phyloP scores from a whole-genome alignment of 257 asterid species.

The Primulina tabacum region DNA sequence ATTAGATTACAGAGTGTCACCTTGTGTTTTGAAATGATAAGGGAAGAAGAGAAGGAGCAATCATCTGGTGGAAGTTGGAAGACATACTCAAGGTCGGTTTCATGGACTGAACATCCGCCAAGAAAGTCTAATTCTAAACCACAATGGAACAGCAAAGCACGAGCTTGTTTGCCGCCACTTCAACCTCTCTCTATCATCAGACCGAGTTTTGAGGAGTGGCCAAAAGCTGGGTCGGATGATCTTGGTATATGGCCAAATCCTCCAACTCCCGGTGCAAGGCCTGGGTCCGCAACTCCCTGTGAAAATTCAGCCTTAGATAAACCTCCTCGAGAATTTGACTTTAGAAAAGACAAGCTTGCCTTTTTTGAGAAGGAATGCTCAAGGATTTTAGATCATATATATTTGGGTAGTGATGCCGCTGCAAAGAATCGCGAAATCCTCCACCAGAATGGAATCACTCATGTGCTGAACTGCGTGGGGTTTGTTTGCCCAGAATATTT shows the following conservation, averaged over 20 bases:
- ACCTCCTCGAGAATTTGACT: conserved; percentile 55
- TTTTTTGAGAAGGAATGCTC: conserved; percentile 91
- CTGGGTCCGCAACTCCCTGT: conserved; percentile 46
- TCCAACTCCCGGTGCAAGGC: conserved; percentile 68
- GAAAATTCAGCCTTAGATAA: conserved; percentile 40
- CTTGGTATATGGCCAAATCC: conserved; percentile 82
- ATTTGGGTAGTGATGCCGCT: conserved; percentile 73
- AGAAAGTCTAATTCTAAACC: conserved; percentile 53
- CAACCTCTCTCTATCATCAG: conserved; percentile 78
- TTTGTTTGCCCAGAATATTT: conserved; percentile 77
- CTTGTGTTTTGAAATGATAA: conserved; percentile 48
- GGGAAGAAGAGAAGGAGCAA: conserved; percentile 57
- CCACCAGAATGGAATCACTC: conserved; percentile 69
- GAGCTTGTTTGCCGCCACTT: conserved; percentile 92
- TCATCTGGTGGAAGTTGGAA: conserved; percentile 44
- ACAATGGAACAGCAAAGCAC: conserved; percentile 79
- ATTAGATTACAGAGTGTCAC: conserved; percentile 40
- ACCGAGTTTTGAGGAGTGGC: conserved; percentile 79
- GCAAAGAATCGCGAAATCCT: conserved; percentile 79
- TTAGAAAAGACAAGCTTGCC: conserved; percentile 70
- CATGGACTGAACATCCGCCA: conserved; percentile 76
- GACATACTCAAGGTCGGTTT: conserved; percentile 62
- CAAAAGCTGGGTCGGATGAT: conserved; percentile 86
- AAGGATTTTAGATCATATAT: conserved; percentile 66
- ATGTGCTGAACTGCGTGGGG: conserved; percentile 94